Evolutionary conservation across 768 basidiomycete species (phyloP), one percentile per base, ranked within the genome.

Genomic region (Suillus fuscotomentosus): DNA sequence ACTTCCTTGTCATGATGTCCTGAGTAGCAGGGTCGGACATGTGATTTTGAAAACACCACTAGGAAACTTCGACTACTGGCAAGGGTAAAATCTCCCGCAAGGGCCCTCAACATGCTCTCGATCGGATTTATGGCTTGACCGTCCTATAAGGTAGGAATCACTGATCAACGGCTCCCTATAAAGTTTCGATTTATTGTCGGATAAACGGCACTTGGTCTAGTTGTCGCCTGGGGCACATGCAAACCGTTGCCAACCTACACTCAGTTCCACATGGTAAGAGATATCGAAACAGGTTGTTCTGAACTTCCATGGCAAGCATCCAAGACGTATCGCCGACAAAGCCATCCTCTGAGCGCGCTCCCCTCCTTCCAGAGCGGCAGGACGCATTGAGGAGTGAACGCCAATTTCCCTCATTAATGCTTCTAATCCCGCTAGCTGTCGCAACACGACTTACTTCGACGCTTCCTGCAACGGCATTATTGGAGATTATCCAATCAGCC

Each of bases 371-470:
- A 59, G 39, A 41, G 22, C 39, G 24, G 22, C 56, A 57, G 39
- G 15, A 27, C 3, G 17, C 24, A 42, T 27, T 7, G 17, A 17
- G 11, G 17, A 20, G 11, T 20, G 4, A 6, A 41, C 36, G n/a
- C 14, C 24, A 7, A 8, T 60, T 69, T 56, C 65, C 72, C 6
- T 66, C 69, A 13, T 62, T 67, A 17, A 68, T 55, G 1, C 68
- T 73, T 24, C 63, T 77, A 27, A 69, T 76, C 22, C 75, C 76
- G 0, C 67, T 77, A 2, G 70, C 70, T 13, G 57, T 77, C 14
- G 65, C 64, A 24, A 68, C 68, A 15, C 67, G 57, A 10, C 56
- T 77, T 24, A 76, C 73, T 6, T 53, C 11, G 3, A 53, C 47
- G 10, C 63, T 77, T n/a, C 62, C 71, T 22, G 20, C 65, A 2